Evolutionary conservation across 148 eudicot genomes (phyloP).

Genomic region (Diospyros lotus): DNA sequence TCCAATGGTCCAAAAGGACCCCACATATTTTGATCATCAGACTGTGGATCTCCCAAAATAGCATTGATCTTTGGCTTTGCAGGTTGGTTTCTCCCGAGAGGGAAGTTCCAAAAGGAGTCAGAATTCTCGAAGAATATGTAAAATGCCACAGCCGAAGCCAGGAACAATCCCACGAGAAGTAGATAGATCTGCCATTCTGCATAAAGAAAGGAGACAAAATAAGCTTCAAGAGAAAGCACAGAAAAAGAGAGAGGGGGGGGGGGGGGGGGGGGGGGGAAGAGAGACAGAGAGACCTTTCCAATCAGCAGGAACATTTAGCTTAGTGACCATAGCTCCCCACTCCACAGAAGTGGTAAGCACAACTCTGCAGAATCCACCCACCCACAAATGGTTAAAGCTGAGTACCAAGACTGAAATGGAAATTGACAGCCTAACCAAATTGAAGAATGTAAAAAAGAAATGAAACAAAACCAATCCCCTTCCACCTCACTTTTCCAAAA

Average conservation of each 20-base stretch:
- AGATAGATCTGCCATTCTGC: constrained; percentile 96
- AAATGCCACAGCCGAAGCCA: constrained; percentile 61
- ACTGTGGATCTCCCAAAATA: constrained; percentile 35
- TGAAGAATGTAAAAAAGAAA: not conserved
- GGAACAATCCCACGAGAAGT: constrained; percentile 58
- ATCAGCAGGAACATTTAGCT: constrained; percentile 74
- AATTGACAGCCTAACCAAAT: not conserved
- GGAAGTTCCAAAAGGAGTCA: constrained; percentile 80
- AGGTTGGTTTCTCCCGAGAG: constrained; percentile 30
- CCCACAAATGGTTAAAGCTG: not conserved
- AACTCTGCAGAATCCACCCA: constrained; percentile 47
- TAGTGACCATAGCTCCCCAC: constrained; percentile 81
- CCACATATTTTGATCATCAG: constrained; percentile 33
- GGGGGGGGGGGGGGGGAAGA: not conserved
- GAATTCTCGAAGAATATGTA: constrained; percentile 65
- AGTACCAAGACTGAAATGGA: not conserved
- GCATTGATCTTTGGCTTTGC: constrained; percentile 31
- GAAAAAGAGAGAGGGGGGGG: not conserved
- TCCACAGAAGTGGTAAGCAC: constrained; percentile 66
- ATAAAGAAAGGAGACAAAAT: not conserved
- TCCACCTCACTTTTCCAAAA: not conserved
- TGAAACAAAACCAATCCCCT: not conserved
- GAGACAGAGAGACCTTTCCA: constrained; percentile 69
- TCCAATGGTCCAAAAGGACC: constrained; percentile 43
- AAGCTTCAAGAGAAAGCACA: not conserved